A percentile compares a stretch with the other conserved stretches of the same genome.
Conservation (phyloP, 768 basidiomycete genomes). For the Cystobasidium onofrii region DNA sequence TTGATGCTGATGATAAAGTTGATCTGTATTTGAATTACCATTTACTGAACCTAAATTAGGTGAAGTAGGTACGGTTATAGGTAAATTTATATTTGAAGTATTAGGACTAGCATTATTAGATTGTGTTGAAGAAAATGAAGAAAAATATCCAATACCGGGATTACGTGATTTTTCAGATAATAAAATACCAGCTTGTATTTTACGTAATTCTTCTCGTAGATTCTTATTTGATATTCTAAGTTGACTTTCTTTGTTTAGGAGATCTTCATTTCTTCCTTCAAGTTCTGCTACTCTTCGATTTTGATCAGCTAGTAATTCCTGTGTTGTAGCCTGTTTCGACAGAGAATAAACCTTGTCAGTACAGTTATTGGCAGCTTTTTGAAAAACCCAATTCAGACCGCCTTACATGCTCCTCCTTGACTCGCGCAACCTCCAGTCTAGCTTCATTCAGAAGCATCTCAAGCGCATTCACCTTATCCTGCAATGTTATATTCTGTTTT, state of each 20-base stretch:
- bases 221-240: conserved; percentile 74
- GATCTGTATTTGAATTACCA: neutral
- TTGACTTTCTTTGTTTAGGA: conserved; percentile 57
- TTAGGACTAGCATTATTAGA: neutral
- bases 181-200: conserved; percentile 86
- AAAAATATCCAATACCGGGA: conserved; percentile 82
- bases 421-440: conserved; percentile 48
- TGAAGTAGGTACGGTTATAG: conserved; percentile 1
- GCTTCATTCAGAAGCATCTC: conserved; percentile 50
- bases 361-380: neutral
- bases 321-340: conserved; percentile 48
- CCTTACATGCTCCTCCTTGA: conserved; percentile 59
- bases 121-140: conserved; percentile 19
- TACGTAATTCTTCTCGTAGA: conserved; percentile 84
- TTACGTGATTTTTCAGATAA: conserved; percentile 81
- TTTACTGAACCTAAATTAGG: neutral
- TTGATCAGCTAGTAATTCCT: conserved; percentile 52
- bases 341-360: neutral
- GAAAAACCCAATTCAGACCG: neutral
- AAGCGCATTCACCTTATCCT: conserved; percentile 45
- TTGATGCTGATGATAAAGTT: neutral
- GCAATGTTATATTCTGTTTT: conserved; percentile 50
- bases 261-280: conserved; percentile 65
- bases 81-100: neutral
- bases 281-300: conserved; percentile 52